A percentile compares a stretch with the other conserved stretches of the same genome.
Conservation (phyloP, 305 asterid genomes). For the Vinca major region DNA sequence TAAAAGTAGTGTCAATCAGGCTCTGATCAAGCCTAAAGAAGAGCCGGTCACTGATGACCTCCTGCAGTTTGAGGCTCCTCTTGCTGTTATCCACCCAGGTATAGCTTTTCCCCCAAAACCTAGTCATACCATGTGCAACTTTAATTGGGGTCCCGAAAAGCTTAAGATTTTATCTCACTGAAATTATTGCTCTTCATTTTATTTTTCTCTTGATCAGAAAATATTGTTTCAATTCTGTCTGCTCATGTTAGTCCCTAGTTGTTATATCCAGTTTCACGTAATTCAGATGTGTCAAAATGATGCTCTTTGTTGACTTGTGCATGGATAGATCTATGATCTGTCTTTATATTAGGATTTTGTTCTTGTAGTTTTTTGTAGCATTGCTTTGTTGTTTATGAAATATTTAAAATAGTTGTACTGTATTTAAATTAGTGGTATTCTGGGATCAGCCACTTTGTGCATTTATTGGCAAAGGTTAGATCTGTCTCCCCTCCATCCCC, state of each 20-base stretch:
- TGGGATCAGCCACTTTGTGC: too few relatives aligned
- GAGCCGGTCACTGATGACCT: conserved; percentile 54
- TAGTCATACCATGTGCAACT: neutral
- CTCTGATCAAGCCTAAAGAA: conserved; percentile 50
- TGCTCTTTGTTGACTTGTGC: neutral
- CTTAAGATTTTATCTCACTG: neutral
- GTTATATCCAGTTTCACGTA: neutral
- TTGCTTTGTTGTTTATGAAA: neutral
- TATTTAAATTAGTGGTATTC: too few relatives aligned
- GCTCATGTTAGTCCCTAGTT: neutral
- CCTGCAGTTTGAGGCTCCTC: conserved; percentile 30
- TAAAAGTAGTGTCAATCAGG: conserved; percentile 25
- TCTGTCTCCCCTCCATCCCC: too few relatives aligned
- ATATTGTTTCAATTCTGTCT: neutral
- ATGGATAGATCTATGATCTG: neutral
- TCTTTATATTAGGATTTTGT: neutral
- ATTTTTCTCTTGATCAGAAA: neutral
- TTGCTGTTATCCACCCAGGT: conserved; percentile 54
- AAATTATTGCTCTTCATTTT: neutral
- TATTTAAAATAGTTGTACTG: neutral
- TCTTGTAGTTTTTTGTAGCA: neutral
- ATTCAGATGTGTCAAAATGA: neutral
- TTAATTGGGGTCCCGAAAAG: neutral
- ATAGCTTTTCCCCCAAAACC: conserved; percentile 11
- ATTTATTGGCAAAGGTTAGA: too few relatives aligned